Base-by-base conservation (phyloP, 1,284 basidiomycete species). In the Ceratobasidium sp. region DNA sequence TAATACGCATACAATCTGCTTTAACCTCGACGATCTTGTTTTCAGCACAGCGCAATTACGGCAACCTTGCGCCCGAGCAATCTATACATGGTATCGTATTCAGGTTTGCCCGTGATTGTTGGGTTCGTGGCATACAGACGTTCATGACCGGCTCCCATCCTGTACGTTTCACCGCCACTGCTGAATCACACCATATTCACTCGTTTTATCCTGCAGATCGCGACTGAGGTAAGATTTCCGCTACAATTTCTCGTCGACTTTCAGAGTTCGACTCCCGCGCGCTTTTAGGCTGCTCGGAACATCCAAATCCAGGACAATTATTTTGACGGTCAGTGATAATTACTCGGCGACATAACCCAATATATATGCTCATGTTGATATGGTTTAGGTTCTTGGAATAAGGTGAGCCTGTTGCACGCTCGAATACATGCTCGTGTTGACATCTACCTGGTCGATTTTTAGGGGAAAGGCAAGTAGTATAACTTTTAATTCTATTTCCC, bases 101-200 rank as follows among this genome's bases (percentile, higher is more conserved):
- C 43, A 37, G 76, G 34, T 77, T 57, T 43, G 76, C 76, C 11
- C 76, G 68, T 7, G 68, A 77, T 32, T 67, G 52, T n/a, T 77
- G 76, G 76, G 68, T 77, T 32, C 56, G 76, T 15, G 66, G 66
- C 40, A 74, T 77, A 3, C 69, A 61, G n/a, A 77, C 70, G 6
- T 77, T 77, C 19, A 77, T 77, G 76, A 77, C 70, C 6, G 76
- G 76, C 2, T 77, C 76, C 17, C 76, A 77, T 74, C 76, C 76
- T 15, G 71, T 75, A 37, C 29, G 62, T 75, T 37, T 32, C n/a
- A 37, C 3, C 15, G 32, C 29, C n/a, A 29, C 8, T 49, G 19
- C 4, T 51, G 62, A 44, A 46, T 25, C 46, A 52, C 0, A 29
- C 54, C 8, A 43, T 43, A 1, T 69, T 22, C n/a, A 46, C 22